Conservation (phyloP, 306 rosid species). For the Dalbergia oliveri region DNA sequence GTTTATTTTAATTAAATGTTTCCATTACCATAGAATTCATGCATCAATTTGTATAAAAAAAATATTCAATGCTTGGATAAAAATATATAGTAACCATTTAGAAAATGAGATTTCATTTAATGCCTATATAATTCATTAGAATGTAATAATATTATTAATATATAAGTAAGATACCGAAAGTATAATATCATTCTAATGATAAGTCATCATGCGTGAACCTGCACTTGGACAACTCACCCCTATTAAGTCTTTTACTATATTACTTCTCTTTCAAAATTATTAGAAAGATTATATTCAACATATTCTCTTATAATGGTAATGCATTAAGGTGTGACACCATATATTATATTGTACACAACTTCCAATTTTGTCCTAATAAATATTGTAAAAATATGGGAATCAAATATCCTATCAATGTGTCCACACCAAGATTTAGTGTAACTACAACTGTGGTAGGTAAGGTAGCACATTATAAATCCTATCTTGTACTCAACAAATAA, state of each 20-base stretch:
- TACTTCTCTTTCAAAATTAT: neutral
- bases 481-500: neutral
- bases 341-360: neutral
- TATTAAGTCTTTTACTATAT: neutral
- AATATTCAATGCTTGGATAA: neutral
- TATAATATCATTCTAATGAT: neutral
- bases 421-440: neutral
- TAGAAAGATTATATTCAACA: too few species aligned
- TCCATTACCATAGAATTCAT: too few species aligned
- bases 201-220: neutral
- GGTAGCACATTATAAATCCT: slow-evolving; percentile 16
- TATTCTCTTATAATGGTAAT: too few species aligned
- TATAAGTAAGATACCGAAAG: neutral
- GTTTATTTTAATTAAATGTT: too few species aligned
- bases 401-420: neutral
- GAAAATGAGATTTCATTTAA: neutral
- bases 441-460: neutral
- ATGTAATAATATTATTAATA: neutral
- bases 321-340: neutral
- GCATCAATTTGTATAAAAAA: neutral
- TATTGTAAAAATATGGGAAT: neutral
- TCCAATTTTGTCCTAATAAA: neutral
- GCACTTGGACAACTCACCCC: neutral
- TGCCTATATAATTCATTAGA: neutral
- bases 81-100: neutral